A percentile compares a stretch with the other conserved stretches of the same genome.
phyloP scores from a whole-genome alignment of 2,329 filamentous ascomycete genomes.

The Aspergillus costaricaensis region DNA sequence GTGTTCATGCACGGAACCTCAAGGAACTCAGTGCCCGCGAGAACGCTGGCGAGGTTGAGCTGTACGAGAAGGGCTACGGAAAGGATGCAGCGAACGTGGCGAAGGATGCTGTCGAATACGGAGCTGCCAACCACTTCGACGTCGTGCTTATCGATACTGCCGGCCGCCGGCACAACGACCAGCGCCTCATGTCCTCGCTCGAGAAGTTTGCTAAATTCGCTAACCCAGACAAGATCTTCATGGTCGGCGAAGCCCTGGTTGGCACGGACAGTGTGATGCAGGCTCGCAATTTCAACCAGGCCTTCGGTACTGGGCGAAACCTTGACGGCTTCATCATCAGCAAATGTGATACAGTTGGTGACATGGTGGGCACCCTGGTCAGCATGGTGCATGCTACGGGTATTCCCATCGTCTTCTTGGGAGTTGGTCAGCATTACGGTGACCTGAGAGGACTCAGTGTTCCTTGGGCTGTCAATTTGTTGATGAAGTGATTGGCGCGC shows the following conservation, averaged over 20 bases:
- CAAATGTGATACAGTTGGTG: constrained; percentile 98
- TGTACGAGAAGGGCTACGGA: constrained; percentile 97
- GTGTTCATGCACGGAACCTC: constrained; percentile 91
- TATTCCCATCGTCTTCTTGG: constrained; percentile 92
- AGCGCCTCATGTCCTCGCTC: constrained; percentile 90
- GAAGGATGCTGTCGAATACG: constrained; percentile 85
- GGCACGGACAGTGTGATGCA: constrained; percentile 95
- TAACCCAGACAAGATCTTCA: constrained; percentile 95
- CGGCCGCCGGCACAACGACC: constrained; percentile 91
- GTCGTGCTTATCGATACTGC: constrained; percentile 97
- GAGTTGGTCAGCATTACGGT: constrained; percentile 68
- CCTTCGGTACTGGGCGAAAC: constrained; percentile 76
- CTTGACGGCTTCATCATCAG: constrained; percentile 98
- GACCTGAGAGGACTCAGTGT: constrained; percentile 66
- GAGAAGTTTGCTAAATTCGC: constrained; percentile 98
- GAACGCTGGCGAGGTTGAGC: constrained; percentile 75
- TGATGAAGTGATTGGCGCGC: constrained; percentile 53
- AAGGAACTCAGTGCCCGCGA: constrained; percentile 85
- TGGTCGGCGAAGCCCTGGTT: constrained; percentile 92
- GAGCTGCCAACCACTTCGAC: constrained; percentile 74
- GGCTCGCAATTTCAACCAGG: constrained; percentile 92
- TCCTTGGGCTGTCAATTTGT: constrained; percentile 61
- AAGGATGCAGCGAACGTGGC: constrained; percentile 96
- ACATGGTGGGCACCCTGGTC: constrained; percentile 95
- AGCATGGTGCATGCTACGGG: constrained; percentile 97